Base-by-base conservation (phyloP, 1,284 basidiomycete genomes). In the Sporisorium scitamineum region DNA sequence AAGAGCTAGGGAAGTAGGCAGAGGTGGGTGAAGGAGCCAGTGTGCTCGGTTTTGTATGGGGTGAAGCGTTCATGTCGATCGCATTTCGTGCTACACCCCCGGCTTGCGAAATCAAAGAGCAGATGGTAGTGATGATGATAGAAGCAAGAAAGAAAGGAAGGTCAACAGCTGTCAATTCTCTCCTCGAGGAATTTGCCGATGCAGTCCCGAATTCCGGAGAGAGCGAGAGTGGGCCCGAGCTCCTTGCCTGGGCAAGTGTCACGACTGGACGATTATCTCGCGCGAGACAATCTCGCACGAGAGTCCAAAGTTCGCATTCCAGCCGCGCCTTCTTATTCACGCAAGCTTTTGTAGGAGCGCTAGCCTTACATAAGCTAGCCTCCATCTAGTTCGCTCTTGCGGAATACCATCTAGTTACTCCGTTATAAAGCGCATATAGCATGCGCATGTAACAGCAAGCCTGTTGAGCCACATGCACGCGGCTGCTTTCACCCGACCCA, bases 51-150 rank as follows among this genome's bases (percentile, higher is more conserved):
- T 62, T 66, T 31, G 41, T 54, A 27, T 66, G 41, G 32, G 69
- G 59, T 22, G 69, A 71, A 45, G 61, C 57, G 54, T 31, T 71
- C 62, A 71, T 71, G 29, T 51, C 54, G 52, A 54, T 66, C 22
- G 69, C 69, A 71, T 71, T 47, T 55, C 69, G 37, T 58, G 45
- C 37, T 5, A 3, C 24, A 37, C 18, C 18, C 39, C 39, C 22
- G 6, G 8, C 11, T 22, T 37, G 31, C 20, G 1, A 24, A 26
- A n/a, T 13, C 6, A 13, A 11, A 42, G 39, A 20, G 39, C n/a
- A 20, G 39, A 26, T 18, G 26, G 22, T 16, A 11, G 32, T 26
- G 2, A 13, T 27, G 55, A 10, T n/a, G 32, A 29, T 34, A 41
- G 14, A 14, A 41, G 14, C 6, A 26, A 8, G 39, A 26, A 26